phyloP scores from a whole-genome alignment of 129 eudicot species.

The Tagetes erecta region DNA sequence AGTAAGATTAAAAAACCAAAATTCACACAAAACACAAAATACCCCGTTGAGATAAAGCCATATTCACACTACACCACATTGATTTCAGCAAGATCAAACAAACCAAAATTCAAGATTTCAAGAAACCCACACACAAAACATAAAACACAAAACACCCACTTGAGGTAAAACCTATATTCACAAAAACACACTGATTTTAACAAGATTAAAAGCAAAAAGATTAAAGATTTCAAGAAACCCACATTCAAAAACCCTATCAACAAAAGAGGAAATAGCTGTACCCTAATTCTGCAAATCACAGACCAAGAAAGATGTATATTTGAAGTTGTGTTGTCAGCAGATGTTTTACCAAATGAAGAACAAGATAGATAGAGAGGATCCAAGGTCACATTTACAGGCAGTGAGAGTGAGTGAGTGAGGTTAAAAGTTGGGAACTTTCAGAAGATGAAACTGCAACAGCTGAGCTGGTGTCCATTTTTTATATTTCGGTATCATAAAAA shows the following conservation, averaged over 20 bases:
- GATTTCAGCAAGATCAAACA: background rate
- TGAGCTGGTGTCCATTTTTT: slow-evolving; percentile 26
- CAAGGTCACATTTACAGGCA: slow-evolving; percentile 31
- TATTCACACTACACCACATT: slow-evolving; percentile 7
- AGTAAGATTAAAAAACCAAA: background rate
- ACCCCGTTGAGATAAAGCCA: slow-evolving; percentile 2
- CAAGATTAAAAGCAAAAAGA: background rate
- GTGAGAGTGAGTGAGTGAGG: slow-evolving; percentile 21
- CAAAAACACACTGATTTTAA: slow-evolving; percentile 20
- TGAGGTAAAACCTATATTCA: background rate
- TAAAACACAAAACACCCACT: slow-evolving; percentile 1
- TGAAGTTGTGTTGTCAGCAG: slow-evolving; percentile 25
- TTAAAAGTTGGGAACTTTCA: slow-evolving; percentile 26
- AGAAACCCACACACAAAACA: background rate
- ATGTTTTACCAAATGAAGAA: slow-evolving; percentile 24
- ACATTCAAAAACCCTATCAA: slow-evolving; percentile 27
- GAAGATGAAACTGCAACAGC: slow-evolving; percentile 33
- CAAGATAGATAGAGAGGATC: slow-evolving; percentile 35
- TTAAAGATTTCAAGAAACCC: slow-evolving; percentile 35
- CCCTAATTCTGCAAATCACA: slow-evolving; percentile 16
- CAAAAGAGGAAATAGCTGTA: slow-evolving; percentile 9
- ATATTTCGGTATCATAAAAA: background rate
- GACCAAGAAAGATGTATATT: slow-evolving; percentile 18
- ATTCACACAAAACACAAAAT: slow-evolving; percentile 2
- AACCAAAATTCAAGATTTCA: background rate